Percentiles rank a stretch among this genome's conserved stretches.
Evolutionary conservation across 108 stramenopile species (phyloP).

Genomic region (Poteriospumella lacustris): DNA sequence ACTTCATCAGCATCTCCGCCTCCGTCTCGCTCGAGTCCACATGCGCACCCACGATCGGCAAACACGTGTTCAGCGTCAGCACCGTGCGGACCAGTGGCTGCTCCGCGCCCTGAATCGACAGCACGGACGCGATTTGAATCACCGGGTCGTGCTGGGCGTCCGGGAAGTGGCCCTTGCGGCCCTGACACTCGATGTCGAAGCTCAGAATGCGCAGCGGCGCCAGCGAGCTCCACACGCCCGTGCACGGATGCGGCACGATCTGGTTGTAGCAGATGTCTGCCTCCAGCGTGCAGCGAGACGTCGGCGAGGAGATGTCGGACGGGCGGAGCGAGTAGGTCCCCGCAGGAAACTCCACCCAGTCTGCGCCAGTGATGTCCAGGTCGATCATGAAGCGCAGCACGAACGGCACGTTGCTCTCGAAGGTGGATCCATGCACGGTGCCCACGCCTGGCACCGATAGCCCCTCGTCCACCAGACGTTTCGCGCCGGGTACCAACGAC

Average conservation of each 20-base stretch:
- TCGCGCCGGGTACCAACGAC: constrained; percentile 75
- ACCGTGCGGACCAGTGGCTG: constrained; percentile 81
- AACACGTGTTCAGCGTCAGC: constrained; percentile 90
- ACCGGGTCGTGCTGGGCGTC: constrained; percentile 97
- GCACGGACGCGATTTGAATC: constrained; percentile 95
- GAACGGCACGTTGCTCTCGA: constrained; percentile 96
- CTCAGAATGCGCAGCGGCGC: constrained; percentile 91
- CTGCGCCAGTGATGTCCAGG: constrained; percentile 77
- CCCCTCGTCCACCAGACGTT: constrained; percentile 86
- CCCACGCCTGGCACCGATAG: constrained; percentile 66
- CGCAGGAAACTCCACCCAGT: constrained; percentile 83
- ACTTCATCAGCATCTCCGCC: constrained; percentile 65
- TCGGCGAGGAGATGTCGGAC: constrained; percentile 39
- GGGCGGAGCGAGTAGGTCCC: constrained; percentile 70
- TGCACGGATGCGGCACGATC: constrained; percentile 72
- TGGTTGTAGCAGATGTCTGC: constrained; percentile 85
- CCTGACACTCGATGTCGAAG: constrained; percentile 97
- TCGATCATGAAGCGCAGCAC: constrained; percentile 98
- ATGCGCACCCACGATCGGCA: constrained; percentile 95
- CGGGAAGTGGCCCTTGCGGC: constrained; percentile 85
- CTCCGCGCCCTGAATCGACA: constrained; percentile 77
- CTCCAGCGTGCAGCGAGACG: constrained; percentile 83
- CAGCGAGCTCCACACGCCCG: constrained; percentile 90
- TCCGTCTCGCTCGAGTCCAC: constrained; percentile 87
- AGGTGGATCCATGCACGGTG: constrained; percentile 54